Evolutionary conservation across 805 yeast genomes (phyloP).

Genomic region (Candida saitoana): DNA sequence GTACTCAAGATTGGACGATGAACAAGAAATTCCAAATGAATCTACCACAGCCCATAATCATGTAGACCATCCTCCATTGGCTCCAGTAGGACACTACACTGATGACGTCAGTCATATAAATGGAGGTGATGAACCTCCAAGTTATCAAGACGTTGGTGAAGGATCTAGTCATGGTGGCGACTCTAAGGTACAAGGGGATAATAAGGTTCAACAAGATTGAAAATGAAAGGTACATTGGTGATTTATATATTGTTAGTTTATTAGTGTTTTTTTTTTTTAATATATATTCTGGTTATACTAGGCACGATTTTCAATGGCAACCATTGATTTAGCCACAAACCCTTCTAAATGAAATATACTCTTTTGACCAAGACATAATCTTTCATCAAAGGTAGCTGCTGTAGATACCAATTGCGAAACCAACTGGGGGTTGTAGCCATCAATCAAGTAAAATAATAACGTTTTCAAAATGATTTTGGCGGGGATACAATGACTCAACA

Average conservation of each 20-base stretch:
- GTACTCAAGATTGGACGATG: slow-evolving; percentile 18
- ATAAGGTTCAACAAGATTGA: slow-evolving; percentile 4
- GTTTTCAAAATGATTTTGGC: slow-evolving; percentile 72
- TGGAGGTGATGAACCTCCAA: slow-evolving; percentile 15
- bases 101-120: not conserved
- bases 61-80: slow-evolving; percentile 8
- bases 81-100: slow-evolving; percentile 4
- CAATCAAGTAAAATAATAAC: slow-evolving; percentile 42
- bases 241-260: too few relatives aligned
- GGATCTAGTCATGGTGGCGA: not conserved
- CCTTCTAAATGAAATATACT: slow-evolving; percentile 95
- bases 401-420: slow-evolving; percentile 50
- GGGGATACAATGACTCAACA: slow-evolving; percentile 91
- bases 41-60: slow-evolving; percentile 2
- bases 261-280: not conserved
- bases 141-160: slow-evolving; percentile 9
- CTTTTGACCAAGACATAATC: slow-evolving; percentile 80
- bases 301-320: slow-evolving; percentile 48
- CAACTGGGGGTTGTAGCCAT: slow-evolving; percentile 18
- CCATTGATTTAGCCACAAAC: slow-evolving; percentile 85
- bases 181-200: slow-evolving; percentile 1
- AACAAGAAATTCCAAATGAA: slow-evolving; percentile 13
- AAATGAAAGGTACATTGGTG: too few relatives aligned
- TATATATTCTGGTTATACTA: not conserved
- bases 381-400: slow-evolving; percentile 74